Conservation (phyloP, 192 early-diverging fungal species). For the Entophlyctis luteolus region DNA sequence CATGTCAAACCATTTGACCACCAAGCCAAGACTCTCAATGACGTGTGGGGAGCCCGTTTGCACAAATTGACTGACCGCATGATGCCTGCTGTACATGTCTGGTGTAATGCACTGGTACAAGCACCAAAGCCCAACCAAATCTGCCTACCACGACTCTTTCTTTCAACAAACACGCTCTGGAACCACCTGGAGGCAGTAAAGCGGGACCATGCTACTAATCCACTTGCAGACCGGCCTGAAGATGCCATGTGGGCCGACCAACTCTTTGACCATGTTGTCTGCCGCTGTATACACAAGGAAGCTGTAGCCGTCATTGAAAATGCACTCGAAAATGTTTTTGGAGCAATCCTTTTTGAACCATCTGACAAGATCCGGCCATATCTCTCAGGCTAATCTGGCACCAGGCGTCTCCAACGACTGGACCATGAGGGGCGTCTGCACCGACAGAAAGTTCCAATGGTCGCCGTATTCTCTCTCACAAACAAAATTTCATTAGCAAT, state of each 20-base stretch:
- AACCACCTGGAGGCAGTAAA: too few species aligned
- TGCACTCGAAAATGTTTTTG: too few species aligned
- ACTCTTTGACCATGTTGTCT: too few species aligned
- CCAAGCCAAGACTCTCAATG: neutral
- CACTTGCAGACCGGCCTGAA: too few species aligned
- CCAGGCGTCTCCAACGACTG: neutral
- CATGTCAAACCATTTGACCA: neutral
- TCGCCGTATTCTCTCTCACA: slow-evolving; percentile 11
- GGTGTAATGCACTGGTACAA: neutral
- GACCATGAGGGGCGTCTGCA: neutral
- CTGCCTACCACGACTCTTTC: too few species aligned
- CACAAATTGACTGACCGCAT: neutral
- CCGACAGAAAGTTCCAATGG: slow-evolving; percentile 3
- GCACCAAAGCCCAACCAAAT: too few species aligned
- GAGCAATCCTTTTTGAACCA: too few species aligned
- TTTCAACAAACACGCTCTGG: too few species aligned
- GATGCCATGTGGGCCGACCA: too few species aligned
- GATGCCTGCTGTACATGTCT: neutral
- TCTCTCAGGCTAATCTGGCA: too few species aligned
- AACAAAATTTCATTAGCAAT: slow-evolving; percentile 8
- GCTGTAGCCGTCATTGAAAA: neutral
- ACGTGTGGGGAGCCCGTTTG: neutral
- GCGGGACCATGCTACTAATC: too few species aligned
- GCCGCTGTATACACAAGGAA: neutral
- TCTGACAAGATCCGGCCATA: too few species aligned